phyloP scores from a whole-genome alignment of 768 basidiomycete species.

The Coprinopsis strossmayeri region DNA sequence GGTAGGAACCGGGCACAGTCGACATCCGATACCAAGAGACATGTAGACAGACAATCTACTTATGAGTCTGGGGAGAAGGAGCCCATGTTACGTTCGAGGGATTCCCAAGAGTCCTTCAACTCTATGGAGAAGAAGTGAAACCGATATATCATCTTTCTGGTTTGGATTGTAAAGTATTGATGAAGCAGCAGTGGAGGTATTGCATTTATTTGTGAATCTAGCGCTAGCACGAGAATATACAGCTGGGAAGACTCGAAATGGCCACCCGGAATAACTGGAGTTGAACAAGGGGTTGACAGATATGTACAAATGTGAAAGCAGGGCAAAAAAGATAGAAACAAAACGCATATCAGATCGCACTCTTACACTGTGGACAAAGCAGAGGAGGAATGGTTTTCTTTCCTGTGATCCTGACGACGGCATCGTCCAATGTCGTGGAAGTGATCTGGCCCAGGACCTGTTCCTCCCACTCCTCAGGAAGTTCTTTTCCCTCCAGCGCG shows the following conservation, averaged over 20 bases:
- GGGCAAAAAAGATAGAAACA: too few relatives aligned
- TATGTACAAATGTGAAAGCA: too few relatives aligned
- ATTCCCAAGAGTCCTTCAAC: not conserved
- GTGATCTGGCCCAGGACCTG: slow-evolving; percentile 16
- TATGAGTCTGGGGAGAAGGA: not conserved
- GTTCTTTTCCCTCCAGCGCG: slow-evolving; percentile 21
- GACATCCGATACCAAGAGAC: not conserved
- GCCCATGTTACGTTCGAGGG: not conserved
- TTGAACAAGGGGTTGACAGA: too few relatives aligned
- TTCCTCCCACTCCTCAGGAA: slow-evolving; percentile 38
- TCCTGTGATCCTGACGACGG: slow-evolving; percentile 16
- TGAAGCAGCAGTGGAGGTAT: too few relatives aligned
- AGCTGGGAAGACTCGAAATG: too few relatives aligned
- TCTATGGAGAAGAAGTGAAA: not conserved
- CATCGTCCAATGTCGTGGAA: slow-evolving; percentile 5
- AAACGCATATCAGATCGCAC: slow-evolving; percentile 30
- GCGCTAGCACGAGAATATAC: too few relatives aligned
- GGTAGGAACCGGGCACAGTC: not conserved
- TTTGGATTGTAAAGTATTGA: too few relatives aligned
- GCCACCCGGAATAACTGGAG: too few relatives aligned
- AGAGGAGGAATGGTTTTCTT: slow-evolving; percentile 22
- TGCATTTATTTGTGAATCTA: too few relatives aligned
- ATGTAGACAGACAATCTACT: not conserved
- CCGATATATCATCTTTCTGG: too few relatives aligned
- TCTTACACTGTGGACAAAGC: slow-evolving; percentile 36